Evolutionary conservation across 805 yeast species (phyloP).

Genomic region (Ogataea haglerorum): DNA sequence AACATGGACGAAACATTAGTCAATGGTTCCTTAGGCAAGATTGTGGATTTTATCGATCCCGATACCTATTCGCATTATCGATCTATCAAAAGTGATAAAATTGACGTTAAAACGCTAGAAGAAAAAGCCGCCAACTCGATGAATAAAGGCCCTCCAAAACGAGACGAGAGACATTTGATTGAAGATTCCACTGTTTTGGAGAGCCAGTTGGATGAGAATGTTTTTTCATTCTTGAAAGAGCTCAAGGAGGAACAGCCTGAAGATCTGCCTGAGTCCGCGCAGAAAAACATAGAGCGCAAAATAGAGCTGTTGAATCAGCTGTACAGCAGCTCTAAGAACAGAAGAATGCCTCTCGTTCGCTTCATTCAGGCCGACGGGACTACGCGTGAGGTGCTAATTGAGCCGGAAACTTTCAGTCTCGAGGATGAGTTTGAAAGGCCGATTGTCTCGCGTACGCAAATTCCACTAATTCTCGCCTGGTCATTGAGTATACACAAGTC

Average conservation of each 20-base stretch:
- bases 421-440: slow-evolving; percentile 71
- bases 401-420: slow-evolving; percentile 77
- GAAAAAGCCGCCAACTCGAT: slow-evolving; percentile 20
- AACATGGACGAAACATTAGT: slow-evolving; percentile 70
- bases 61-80: slow-evolving; percentile 44
- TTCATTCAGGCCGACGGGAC: slow-evolving; percentile 70
- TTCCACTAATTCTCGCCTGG: slow-evolving; percentile 95
- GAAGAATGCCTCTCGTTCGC: slow-evolving; percentile 70
- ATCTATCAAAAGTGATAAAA: slow-evolving; percentile 13
- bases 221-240: slow-evolving; percentile 46
- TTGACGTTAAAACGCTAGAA: slow-evolving; percentile 16
- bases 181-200: slow-evolving; percentile 22
- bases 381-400: slow-evolving; percentile 71
- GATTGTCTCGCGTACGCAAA: slow-evolving; percentile 68
- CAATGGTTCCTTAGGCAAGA: slow-evolving; percentile 74
- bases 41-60: slow-evolving; percentile 44
- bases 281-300: slow-evolving; percentile 42
- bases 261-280: slow-evolving; percentile 23
- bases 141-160: slow-evolving; percentile 16
- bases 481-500: slow-evolving; percentile 93
- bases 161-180: slow-evolving; percentile 11
- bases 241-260: slow-evolving; percentile 8
- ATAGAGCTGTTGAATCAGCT: slow-evolving; percentile 41
- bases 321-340: slow-evolving; percentile 41
- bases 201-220: slow-evolving; percentile 39